Conservation (phyloP, 495 filamentous ascomycete species). For the Neurospora sp. region DNA sequence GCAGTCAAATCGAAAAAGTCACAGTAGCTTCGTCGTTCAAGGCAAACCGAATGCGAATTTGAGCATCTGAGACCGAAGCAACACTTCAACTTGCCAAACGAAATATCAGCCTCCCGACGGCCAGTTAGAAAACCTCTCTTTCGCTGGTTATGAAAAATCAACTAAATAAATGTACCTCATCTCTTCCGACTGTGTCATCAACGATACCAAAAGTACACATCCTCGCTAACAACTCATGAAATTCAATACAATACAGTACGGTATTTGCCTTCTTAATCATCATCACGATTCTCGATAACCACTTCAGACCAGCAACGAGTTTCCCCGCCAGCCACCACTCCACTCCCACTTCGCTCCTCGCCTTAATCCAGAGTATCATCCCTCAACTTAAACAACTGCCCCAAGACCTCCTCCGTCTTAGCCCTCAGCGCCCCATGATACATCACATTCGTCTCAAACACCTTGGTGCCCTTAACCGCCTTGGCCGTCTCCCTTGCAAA, state of each 20-base stretch:
- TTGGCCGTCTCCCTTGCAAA: constrained; percentile 61
- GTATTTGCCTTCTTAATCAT: background rate
- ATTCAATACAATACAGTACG: background rate
- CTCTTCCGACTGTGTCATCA: background rate
- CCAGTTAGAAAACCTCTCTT: background rate
- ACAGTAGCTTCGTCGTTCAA: background rate
- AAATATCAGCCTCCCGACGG: background rate
- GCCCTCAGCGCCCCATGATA: constrained; percentile 74
- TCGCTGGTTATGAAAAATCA: background rate
- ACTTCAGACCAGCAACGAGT: background rate
- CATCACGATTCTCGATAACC: background rate
- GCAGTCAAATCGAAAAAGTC: no score
- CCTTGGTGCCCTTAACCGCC: constrained; percentile 67
- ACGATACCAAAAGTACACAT: background rate
- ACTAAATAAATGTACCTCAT: background rate
- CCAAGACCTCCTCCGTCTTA: constrained; percentile 64
- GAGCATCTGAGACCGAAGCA: background rate
- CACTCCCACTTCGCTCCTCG: background rate
- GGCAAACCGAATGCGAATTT: background rate
- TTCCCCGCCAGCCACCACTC: background rate
- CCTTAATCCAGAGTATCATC: constrained; percentile 62
- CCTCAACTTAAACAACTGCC: constrained; percentile 57
- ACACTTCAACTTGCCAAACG: background rate
- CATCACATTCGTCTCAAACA: constrained; percentile 74
- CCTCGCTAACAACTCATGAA: background rate